phyloP scores from a whole-genome alignment of 1,284 basidiomycete species.

The Pseudomicrostroma phylloplanum region DNA sequence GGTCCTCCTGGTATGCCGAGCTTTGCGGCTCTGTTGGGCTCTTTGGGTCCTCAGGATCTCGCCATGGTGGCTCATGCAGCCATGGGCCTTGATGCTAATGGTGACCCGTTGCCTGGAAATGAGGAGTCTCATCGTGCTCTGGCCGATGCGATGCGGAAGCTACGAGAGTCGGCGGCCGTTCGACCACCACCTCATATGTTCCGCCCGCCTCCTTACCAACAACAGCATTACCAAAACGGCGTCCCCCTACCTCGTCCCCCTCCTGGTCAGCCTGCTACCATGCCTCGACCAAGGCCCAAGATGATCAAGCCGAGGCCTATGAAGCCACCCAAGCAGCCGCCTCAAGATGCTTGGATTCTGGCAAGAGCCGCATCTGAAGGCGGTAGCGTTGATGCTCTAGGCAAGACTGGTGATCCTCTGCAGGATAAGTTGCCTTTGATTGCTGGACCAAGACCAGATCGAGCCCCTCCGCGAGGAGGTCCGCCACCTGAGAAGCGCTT shows the following conservation, averaged over 20 bases:
- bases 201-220: neutral
- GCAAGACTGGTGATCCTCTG: neutral
- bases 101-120: slow-evolving; percentile 25
- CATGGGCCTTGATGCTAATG: slow-evolving; percentile 29
- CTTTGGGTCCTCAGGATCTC: slow-evolving; percentile 22
- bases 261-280: neutral
- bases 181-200: slow-evolving; percentile 6
- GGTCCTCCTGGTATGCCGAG: slow-evolving; percentile 1
- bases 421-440: slow-evolving; percentile 2
- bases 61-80: slow-evolving; percentile 31
- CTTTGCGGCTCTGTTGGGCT: slow-evolving; percentile 5
- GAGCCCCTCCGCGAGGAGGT: neutral
- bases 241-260: slow-evolving; percentile 6
- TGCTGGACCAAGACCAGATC: neutral
- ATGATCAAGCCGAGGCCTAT: neutral
- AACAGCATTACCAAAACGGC: neutral
- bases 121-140: slow-evolving; percentile 29
- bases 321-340: neutral
- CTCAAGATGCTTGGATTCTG: neutral
- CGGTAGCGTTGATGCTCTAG: neutral
- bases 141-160: slow-evolving; percentile 29
- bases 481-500: slow-evolving; percentile 33
- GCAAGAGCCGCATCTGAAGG: neutral
- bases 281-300: neutral
- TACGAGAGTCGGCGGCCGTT: slow-evolving; percentile 18